phyloP scores from a whole-genome alignment of 257 asterid species.

The Penstemon newberryi region DNA sequence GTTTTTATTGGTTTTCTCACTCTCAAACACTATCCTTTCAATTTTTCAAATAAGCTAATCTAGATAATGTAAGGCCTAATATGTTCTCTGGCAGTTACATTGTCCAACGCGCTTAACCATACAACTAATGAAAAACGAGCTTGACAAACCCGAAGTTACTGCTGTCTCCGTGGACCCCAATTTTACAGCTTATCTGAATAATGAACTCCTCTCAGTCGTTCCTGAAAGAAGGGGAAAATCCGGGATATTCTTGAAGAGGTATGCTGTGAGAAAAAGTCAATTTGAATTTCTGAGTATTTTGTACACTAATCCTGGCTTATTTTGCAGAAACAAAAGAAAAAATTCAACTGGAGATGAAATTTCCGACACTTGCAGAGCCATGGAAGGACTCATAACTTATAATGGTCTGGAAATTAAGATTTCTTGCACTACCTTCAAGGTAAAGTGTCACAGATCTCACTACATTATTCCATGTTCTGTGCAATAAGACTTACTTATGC shows the following conservation, averaged over 20 bases:
- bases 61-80: not conserved
- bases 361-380: not conserved
- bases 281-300: slow-evolving; percentile 10
- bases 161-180: slow-evolving; percentile 68
- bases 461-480: not conserved
- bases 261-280: slow-evolving; percentile 17
- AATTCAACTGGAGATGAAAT: not conserved
- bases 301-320: not conserved
- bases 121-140: slow-evolving; percentile 78
- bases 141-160: slow-evolving; percentile 61
- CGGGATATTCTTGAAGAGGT: slow-evolving; percentile 79
- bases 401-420: not conserved
- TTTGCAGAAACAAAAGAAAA: not conserved
- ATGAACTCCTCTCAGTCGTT: slow-evolving; percentile 56
- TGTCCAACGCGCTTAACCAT: slow-evolving; percentile 56
- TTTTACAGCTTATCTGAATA: slow-evolving; percentile 60
- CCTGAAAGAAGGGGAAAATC: slow-evolving; percentile 41
- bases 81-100: slow-evolving; percentile 50
- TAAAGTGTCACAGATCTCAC: not conserved
- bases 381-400: not conserved
- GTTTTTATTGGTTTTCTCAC: slow-evolving; percentile 34
- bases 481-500: no score
- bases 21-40: not conserved
- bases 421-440: not conserved
- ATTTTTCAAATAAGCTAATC: not conserved